Base-by-base conservation (phyloP, 148 eudicot genomes). In the Euryodendron excelsum region DNA sequence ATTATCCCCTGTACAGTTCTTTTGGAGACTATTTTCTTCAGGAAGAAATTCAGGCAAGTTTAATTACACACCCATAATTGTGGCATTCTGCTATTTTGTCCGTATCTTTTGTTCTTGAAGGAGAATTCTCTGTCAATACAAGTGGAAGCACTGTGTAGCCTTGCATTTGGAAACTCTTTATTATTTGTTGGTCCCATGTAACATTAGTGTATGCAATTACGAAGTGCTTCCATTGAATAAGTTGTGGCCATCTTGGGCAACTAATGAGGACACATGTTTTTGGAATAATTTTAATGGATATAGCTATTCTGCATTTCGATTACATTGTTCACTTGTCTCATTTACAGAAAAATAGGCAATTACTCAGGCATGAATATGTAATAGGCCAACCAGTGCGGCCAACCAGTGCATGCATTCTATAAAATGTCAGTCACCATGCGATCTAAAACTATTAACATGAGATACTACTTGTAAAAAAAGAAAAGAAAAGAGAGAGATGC, bases 1-100 rank as follows among this genome's bases (percentile, higher is more conserved):
- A 93, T 93, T 80, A 93, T 93, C 41, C 98, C 98, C 9, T 93
- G 96, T 86, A 93, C 98, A 47, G 98, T 93, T 41, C 84, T 93
- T 75, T 82, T 93, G 87, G 98, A 93, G 85, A 93, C 96, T 2
- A 82, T 87, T 21, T 91, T 93, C 83, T 86, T 90, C 77, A 78
- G 86, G 61, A 93, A 91, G 74, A 84, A 56, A 70, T 93, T 93
- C 89, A 93, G 98, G 98, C 91, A 82, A 79, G 82, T 79, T 50
- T 27, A 33, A 17, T 0, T 73, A 27, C 20, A 30, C 33, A 41
- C 61, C 14, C 27, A 17, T 48, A 6, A n/a, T 34, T 0, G 25
- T 5, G 67, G 44, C 58, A 21, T 17, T 68, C 27, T 73, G 33
- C 34, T 70, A 21, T 41, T 20, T 30, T 72, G 4, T 62, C 48